A percentile compares a stretch with the other conserved stretches of the same genome.
These are phyloP conservation scores for Pythium utonaiense DNA, from an alignment of 352 stramenopile species.

Conservation along the genomic window DNA sequence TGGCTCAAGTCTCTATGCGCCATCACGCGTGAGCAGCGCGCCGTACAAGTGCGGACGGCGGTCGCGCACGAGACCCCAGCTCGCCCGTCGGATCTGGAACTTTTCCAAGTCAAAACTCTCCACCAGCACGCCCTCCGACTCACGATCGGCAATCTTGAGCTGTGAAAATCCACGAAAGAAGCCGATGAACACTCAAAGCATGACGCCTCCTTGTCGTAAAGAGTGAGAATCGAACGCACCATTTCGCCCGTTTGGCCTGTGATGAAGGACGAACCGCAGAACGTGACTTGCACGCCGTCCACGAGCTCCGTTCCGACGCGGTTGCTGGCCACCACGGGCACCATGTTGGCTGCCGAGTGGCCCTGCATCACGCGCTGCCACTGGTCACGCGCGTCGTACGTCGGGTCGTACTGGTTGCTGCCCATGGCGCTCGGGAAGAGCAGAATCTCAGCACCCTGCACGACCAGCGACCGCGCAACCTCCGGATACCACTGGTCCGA, in stretches of 20 bases:
- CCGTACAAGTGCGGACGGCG: slow-evolving; percentile 83
- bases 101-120: slow-evolving; percentile 86
- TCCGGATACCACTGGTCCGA: slow-evolving; percentile 93
- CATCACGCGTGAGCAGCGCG: slow-evolving; percentile 78
- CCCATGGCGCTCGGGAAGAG: slow-evolving; percentile 81
- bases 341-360: slow-evolving; percentile 86
- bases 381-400: slow-evolving; percentile 84
- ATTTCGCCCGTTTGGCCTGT: slow-evolving; percentile 89
- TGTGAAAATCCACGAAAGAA: slow-evolving; percentile 18
- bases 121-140: slow-evolving; percentile 84
- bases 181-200: background rate
- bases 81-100: slow-evolving; percentile 81
- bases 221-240: slow-evolving; percentile 28
- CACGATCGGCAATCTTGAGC: slow-evolving; percentile 84
- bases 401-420: slow-evolving; percentile 86
- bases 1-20: slow-evolving; percentile 25
- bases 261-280: slow-evolving; percentile 92
- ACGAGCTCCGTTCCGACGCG: slow-evolving; percentile 81
- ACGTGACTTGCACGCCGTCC: slow-evolving; percentile 83
- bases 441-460: slow-evolving; percentile 88
- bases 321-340: slow-evolving; percentile 90
- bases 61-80: slow-evolving; percentile 86
- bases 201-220: background rate
- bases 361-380: slow-evolving; percentile 92
- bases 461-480: slow-evolving; percentile 78